Conservation (phyloP, 2,329 filamentous ascomycete species). For the Chalaropsis thielavioides region DNA sequence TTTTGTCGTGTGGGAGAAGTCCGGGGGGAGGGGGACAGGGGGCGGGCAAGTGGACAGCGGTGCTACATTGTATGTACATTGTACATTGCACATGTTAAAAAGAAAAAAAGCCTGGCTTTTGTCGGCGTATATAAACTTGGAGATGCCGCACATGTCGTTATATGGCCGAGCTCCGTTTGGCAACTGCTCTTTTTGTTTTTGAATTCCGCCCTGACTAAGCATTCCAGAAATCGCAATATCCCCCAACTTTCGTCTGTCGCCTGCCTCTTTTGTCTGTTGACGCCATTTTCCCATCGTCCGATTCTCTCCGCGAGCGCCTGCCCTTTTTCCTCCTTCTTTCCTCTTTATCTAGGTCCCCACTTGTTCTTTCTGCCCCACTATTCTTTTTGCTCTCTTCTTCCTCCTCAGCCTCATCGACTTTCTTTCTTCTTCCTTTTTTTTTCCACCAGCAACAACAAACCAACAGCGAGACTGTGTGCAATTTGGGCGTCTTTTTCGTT, state of each 20-base stretch:
- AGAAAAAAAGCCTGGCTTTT: no score
- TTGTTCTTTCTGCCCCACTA: not conserved
- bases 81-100: no score
- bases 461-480: not conserved
- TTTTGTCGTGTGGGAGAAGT: not conserved
- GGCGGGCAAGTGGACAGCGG: not conserved
- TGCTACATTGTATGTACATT: not conserved
- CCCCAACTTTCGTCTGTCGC: not conserved
- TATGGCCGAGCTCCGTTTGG: no score
- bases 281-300: not conserved
- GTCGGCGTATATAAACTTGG: not conserved
- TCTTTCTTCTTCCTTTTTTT: not conserved
- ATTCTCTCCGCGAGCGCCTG: slow-evolving; percentile 3
- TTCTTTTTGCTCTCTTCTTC: slow-evolving; percentile 3
- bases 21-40: not conserved
- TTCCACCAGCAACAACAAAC: not conserved
- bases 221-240: not conserved
- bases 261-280: not conserved
- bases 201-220: not conserved
- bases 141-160: not conserved
- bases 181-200: not conserved
- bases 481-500: not conserved
- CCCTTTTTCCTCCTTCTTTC: slow-evolving; percentile 5
- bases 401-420: not conserved
- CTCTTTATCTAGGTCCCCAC: not conserved